Percentiles rank a stretch among this genome's conserved stretches.
Conservation (phyloP, 2,329 filamentous ascomycete genomes). For the Cladorrhinum sp. region DNA sequence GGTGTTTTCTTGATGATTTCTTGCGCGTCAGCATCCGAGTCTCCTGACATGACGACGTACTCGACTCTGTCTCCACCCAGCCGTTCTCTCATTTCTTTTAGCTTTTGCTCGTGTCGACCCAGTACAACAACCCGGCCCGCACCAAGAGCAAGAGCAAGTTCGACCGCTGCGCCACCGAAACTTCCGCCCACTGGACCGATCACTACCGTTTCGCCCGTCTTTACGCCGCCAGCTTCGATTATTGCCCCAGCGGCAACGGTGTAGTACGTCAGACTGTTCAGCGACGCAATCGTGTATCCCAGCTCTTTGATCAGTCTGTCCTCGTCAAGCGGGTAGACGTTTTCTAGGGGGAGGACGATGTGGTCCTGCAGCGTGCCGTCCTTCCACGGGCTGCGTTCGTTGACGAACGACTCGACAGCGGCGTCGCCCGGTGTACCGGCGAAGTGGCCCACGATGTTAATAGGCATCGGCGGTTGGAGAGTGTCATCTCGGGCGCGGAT, state of each 20-base stretch:
- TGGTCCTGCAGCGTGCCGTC: not conserved
- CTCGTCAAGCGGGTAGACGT: not conserved
- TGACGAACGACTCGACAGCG: not conserved
- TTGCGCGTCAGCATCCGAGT: not conserved
- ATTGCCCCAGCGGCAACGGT: not conserved
- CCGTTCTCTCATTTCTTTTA: not conserved
- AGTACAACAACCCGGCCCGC: not conserved
- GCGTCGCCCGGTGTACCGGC: not conserved
- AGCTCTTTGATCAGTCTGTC: not conserved
- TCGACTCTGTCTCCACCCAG: not conserved
- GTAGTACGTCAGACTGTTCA: not conserved
- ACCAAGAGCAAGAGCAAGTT: not conserved
- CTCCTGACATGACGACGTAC: not conserved
- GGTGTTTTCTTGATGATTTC: not conserved
- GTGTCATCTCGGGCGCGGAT: not conserved
- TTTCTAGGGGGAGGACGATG: not conserved
- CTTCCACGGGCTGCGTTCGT: not conserved
- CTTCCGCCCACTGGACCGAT: not conserved
- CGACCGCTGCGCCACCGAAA: not conserved
- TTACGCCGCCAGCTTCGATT: not conserved
- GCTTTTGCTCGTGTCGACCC: not conserved
- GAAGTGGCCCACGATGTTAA: not conserved
- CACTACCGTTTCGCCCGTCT: not conserved
- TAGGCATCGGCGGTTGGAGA: not conserved
- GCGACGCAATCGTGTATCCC: not conserved